Base-by-base conservation (phyloP, 2,329 filamentous ascomycete species). In the Shiraia bambusicola region DNA sequence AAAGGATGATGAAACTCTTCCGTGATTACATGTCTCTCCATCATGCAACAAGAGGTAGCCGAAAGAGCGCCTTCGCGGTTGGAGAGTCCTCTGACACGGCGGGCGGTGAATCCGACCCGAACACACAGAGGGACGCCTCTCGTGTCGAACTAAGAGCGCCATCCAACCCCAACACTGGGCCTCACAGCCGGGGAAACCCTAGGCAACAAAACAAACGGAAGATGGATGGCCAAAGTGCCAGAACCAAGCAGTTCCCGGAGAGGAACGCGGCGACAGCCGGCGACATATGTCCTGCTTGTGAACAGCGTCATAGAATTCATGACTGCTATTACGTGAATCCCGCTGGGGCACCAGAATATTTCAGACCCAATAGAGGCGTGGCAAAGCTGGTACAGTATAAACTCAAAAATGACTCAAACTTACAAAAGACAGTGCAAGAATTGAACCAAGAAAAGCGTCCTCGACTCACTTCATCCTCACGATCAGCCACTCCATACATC, bases 361-460 rank as follows among this genome's bases (percentile, higher is more conserved):
- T 37, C 22, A 37, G 25, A 27, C 34, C 22, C 28, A 37, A 37
- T 30, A n/a, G 7, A 29, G 25, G 25, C 27, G 16, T 37, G 11
- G 14, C n/a, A 37, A 37, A 17, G 25, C 25, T 37, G 29, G 34
- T 37, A 37, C n/a, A 37, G 34, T 30, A 29, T 29, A 37, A 30
- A 30, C 34, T 37, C 22, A 30, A 37, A 37, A 17, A 37, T 37
- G 29, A 37, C 22, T 28, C 25, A 16, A 37, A 29, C 34, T 37
- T 37, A 28, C 22, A 37, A 15, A 29, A 14, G 22, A 28, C 9
- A 34, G 12, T 34, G 6, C 14, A 34, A n/a, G 17, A 34, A 24
- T 24, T 34, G 25, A 12, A 8, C 12, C 17, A 13, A 35, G 19
- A 24, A 15, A 35, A 28, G 19, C 22, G 22, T 25, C 33, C 24